Evolutionary conservation across 2,329 filamentous ascomycete species (phyloP).

Genomic region (Clarireedia monteithiana): DNA sequence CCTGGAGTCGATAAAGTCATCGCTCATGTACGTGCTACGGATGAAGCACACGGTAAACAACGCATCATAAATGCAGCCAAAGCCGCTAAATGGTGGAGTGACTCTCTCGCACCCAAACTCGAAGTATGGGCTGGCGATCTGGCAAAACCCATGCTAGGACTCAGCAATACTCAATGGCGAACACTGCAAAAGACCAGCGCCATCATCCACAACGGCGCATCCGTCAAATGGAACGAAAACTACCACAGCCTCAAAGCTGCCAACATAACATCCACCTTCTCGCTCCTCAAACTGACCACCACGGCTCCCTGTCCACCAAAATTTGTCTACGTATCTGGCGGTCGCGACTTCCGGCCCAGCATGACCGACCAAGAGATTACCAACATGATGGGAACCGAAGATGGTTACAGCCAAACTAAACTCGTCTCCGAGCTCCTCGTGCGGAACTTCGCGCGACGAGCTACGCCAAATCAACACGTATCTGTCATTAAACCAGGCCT

Average conservation of each 20-base stretch:
- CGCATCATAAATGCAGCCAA: not conserved
- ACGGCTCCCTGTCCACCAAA: not conserved
- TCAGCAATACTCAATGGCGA: slow-evolving; percentile 55
- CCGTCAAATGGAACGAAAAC: slow-evolving; percentile 69
- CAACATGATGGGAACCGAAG: slow-evolving; percentile 29
- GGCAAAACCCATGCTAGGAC: slow-evolving; percentile 63
- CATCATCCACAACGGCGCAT: slow-evolving; percentile 73
- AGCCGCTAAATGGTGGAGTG: slow-evolving; percentile 3
- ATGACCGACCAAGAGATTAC: not conserved
- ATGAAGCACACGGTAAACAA: not conserved
- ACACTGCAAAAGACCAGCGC: slow-evolving; percentile 59
- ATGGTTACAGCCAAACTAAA: slow-evolving; percentile 83
- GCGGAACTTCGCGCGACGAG: slow-evolving; percentile 2
- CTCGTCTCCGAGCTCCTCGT: slow-evolving; percentile 64
- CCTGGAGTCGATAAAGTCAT: not conserved
- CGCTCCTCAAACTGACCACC: slow-evolving; percentile 9
- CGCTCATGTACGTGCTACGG: not conserved
- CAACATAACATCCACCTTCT: slow-evolving; percentile 57
- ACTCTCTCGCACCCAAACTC: slow-evolving; percentile 1
- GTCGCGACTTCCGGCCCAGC: not conserved
- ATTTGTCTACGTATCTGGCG: slow-evolving; percentile 4
- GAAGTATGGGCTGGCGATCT: slow-evolving; percentile 50
- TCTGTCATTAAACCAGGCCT: slow-evolving; percentile 17
- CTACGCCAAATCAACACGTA: not conserved
- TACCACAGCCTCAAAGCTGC: slow-evolving; percentile 48